Evolutionary conservation across 331 rosid species (phyloP), one percentile per base, ranked within the genome.

Genomic region (Spiraea crenata): DNA sequence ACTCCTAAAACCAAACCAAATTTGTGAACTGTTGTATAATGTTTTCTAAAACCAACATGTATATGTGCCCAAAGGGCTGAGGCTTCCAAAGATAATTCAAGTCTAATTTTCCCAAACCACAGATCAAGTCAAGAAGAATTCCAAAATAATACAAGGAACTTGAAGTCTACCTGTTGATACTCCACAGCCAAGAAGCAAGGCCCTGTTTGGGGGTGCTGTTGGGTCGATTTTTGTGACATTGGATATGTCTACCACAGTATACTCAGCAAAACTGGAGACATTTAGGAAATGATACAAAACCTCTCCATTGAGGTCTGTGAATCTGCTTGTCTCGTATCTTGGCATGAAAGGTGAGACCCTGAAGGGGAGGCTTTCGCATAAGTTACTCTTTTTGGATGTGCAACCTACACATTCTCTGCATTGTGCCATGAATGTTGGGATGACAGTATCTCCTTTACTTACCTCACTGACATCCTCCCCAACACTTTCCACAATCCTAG

Each of bases 171-270:
- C 99, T 3, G 97, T 89, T 47, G 96, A 83, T 69, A 93, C 83
- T 55, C 97, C 97, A 57, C 99, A 93, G 6, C 95, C 87, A 35
- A 93, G 82, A 67, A 91, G 95, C 71, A 96, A 91, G 48, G 95
- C 96, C 71, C 72, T 83, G 41, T 69, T 73, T 49, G 92, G 90
- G 66, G 99, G 95, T 71, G 85, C 41, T 35, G 70, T 14, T 0
- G 89, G 80, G 38, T 84, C 83, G 63, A 89, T 80, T 82, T 91
- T 93, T 44, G 82, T 80, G 11, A 91, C 47, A 57, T 91, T 77
- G 69, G 86, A 95, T 42, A 86, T 57, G 68, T 89, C 97, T 4
- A 91, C 80, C 67, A 89, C 99, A 1, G 92, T 91, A 81, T 89
- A 91, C 81, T 93, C 92, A 1, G 81, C 74, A 74, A 93, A 93